Conservation (phyloP, 2,329 filamentous ascomycete species). For the Paecilomyces dactylethromorphus region DNA sequence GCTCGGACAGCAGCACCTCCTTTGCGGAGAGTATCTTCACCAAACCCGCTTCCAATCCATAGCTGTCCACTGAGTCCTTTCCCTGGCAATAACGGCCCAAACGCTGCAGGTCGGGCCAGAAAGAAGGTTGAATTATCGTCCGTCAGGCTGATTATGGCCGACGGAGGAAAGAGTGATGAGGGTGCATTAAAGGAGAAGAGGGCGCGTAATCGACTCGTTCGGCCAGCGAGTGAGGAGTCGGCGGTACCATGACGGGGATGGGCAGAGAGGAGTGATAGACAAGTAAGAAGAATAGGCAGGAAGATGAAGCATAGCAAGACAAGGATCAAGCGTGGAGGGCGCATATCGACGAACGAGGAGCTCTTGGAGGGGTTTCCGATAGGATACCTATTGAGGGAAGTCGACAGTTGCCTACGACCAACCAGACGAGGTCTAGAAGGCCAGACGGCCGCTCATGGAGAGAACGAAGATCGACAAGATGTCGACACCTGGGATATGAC, state of each 20-base stretch:
- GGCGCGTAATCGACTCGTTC: constrained; percentile 45
- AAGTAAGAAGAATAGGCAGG: constrained; percentile 42
- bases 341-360: constrained; percentile 29
- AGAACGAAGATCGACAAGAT: constrained; percentile 7
- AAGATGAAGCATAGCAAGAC: constrained; percentile 42
- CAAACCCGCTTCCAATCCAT: constrained; percentile 90
- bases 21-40: constrained; percentile 64
- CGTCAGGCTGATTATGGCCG: constrained; percentile 90
- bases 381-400: not conserved
- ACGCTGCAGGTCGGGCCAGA: constrained; percentile 84
- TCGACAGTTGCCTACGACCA: constrained; percentile 18
- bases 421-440: constrained; percentile 23
- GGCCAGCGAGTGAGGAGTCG: constrained; percentile 26
- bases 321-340: constrained; percentile 41
- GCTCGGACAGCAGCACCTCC: constrained; percentile 47
- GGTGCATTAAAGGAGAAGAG: constrained; percentile 68
- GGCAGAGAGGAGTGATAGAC: constrained; percentile 38
- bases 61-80: constrained; percentile 80
- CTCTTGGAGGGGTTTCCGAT: not conserved
- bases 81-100: constrained; percentile 70
- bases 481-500: constrained; percentile 10
- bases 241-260: constrained; percentile 29
- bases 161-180: constrained; percentile 87
- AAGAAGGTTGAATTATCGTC: constrained; percentile 99
- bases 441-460: constrained; percentile 28